Base-by-base conservation (phyloP, 202 grass and related monocot species). In the Zizania palustris region DNA sequence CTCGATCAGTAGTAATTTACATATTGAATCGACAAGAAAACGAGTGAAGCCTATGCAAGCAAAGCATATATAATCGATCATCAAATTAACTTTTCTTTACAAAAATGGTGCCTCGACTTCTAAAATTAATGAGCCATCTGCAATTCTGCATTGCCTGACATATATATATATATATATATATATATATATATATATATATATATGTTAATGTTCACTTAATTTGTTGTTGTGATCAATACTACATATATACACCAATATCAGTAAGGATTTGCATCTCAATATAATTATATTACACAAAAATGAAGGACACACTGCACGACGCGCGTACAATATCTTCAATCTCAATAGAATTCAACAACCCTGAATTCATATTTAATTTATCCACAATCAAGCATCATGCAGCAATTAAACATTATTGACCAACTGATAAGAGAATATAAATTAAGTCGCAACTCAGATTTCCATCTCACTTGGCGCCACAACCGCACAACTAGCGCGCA, bases 331-430 rank as follows among this genome's bases (percentile, higher is more conserved):
- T n/a, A 11, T 5, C 33, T 54, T 39, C 11, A 9, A 63, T 7
- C 22, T 55, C 5, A 55, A 35, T 16, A 38, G 34, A 69, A 53
- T 3, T 56, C 1, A 7, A n/a, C n/a, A n/a, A 48, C 8, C 45
- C 79, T 63, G 56, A 13, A 83, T 28, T 63, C 38, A 41, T 67
- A 61, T 36, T 4, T 19, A 58, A 28, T 18, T 28, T 28, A 59
- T 33, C 8, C 40, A 28, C 28, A 28, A 18, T 0, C 10, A 6
- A 28, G 28, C 28, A 28, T 0, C 28, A n/a, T n/a, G n/a, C n/a
- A n/a, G n/a, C n/a, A n/a, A n/a, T n/a, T n/a, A 28, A 28, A 28
- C 28, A 28, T 50, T 64, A 28, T 50, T 64, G 9, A 64, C 18
- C 45, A 51, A 2, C 28, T 28, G 64, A 35, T 10, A 53, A 18